Conservation (phyloP, 768 basidiomycete genomes). For the Boletus tomentosulus region DNA sequence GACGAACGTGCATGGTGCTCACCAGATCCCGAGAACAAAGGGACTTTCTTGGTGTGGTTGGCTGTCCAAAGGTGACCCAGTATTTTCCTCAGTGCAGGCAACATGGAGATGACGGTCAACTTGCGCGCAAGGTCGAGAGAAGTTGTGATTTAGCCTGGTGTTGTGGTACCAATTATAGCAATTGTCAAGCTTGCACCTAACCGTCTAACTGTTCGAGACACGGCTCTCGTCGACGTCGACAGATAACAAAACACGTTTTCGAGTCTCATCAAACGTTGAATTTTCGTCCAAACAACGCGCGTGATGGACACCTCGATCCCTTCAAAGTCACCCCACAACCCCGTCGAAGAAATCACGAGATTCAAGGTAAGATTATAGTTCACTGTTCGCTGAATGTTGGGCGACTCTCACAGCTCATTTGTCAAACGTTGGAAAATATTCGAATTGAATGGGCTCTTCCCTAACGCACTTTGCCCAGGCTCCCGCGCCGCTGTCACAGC, state of each 20-base stretch:
- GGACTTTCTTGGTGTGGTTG: not conserved
- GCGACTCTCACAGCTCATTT: not conserved
- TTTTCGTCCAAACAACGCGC: not conserved
- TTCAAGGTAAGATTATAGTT: conserved; percentile 21
- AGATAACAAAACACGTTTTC: not conserved
- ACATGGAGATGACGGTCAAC: conserved; percentile 10
- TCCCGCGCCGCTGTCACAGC: conserved; percentile 10
- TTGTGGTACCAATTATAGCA: not conserved
- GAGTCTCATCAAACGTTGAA: not conserved
- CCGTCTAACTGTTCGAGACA: no score
- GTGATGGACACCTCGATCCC: conserved; percentile 15
- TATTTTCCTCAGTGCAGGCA: conserved; percentile 7
- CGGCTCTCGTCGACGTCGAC: no score
- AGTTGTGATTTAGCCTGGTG: no score
- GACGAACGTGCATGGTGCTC: not conserved
- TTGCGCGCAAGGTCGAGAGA: no score
- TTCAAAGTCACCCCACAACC: conserved; percentile 9
- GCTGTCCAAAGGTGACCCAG: not conserved
- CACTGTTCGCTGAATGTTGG: not conserved
- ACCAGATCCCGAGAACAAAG: conserved; percentile 26
- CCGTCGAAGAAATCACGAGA: conserved; percentile 19
- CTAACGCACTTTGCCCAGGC: conserved; percentile 2
- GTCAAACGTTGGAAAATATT: not conserved
- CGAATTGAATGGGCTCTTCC: not conserved
- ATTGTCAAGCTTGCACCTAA: not conserved